Conservation (phyloP, 2,329 filamentous ascomycete species). For the Myrmaecium sp. region DNA sequence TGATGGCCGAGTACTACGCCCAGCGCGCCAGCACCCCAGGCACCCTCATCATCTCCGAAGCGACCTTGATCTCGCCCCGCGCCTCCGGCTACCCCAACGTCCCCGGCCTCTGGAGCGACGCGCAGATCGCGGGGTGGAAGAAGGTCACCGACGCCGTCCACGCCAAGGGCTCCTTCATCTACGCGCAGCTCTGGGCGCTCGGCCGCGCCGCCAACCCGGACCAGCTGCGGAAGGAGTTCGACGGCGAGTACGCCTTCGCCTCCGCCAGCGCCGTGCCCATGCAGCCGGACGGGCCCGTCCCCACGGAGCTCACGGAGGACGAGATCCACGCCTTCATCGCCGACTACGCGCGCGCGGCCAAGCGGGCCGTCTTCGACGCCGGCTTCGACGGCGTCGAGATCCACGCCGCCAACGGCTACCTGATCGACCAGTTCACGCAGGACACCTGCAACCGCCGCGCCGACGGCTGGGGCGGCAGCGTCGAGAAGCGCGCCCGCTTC, state of each 20-base stretch:
- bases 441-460: conserved; percentile 37
- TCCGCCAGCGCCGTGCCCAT: conserved; percentile 17
- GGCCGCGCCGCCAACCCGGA: conserved; percentile 35
- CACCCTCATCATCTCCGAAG: conserved; percentile 17
- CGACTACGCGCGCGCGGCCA: conserved; percentile 26
- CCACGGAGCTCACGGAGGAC: conserved; percentile 20
- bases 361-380: conserved; percentile 27
- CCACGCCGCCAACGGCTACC: conserved; percentile 46
- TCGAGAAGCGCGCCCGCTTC: conserved; percentile 37
- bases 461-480: conserved; percentile 29
- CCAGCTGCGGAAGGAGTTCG: conserved; percentile 15
- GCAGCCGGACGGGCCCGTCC: conserved; percentile 15
- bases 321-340: conserved; percentile 22
- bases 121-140: conserved; percentile 45
- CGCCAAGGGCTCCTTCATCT: conserved; percentile 42
- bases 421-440: conserved; percentile 50
- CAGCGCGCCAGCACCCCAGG: conserved; percentile 14
- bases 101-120: conserved; percentile 15
- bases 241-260: conserved; percentile 8
- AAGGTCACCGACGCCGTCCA: conserved; percentile 46
- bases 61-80: conserved; percentile 16
- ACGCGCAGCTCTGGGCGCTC: conserved; percentile 43
- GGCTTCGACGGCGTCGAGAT: conserved; percentile 46
- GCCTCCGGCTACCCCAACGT: conserved; percentile 13
- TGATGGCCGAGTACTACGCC: conserved; percentile 19